Evolutionary conservation across 164 flowering plant genomes (phyloP), one percentile per base, ranked within the genome.

Genomic region (Macadamia tetraphylla): DNA sequence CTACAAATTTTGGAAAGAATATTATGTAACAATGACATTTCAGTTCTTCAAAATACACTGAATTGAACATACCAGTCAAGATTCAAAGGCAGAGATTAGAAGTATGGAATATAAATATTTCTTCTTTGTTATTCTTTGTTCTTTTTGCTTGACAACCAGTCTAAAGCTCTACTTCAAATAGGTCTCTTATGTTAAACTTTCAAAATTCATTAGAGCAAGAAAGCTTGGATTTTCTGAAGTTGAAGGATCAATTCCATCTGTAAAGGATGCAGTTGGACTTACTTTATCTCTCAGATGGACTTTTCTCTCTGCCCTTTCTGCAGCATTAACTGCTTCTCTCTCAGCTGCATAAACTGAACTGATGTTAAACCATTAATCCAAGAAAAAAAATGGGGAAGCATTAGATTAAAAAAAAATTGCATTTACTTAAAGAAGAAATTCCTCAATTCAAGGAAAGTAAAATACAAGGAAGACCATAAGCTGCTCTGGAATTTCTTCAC

Each of bases 261-360:
- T 49, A 5, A 55, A 56, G 13, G 62, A 64, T n/a, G 44, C 51
- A 15, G n/a, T 58, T 6, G n/a, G 31, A 86, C 89, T 86, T 67
- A 92, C 99, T 69, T 92, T 95, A 6, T 90, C 96, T 78, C 98
- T 82, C 77, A 84, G 82, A 62, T 78, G 94, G 66, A 71, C 76
- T 63, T 92, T 95, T 76, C 96, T 89, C 74, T 88, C 94, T 8
- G 96, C 90, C 70, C 92, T 90, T 75, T 94, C 99, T 51, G 94
- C 91, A 18, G 91, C 90, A 85, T 82, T 84, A n/a, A 88, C 89
- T 58, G 96, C 91, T 76, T 95, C 99, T 56, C 91, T 73, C 78
- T 95, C 99, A 76, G 97, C 99, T 95, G 85, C 69, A 80, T 67
- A 71, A 30, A 64, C 29, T 57, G 62, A 29, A 53, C 1, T 14